Conservation (phyloP, 495 filamentous ascomycete species). For the Trichoderma asperelloides region DNA sequence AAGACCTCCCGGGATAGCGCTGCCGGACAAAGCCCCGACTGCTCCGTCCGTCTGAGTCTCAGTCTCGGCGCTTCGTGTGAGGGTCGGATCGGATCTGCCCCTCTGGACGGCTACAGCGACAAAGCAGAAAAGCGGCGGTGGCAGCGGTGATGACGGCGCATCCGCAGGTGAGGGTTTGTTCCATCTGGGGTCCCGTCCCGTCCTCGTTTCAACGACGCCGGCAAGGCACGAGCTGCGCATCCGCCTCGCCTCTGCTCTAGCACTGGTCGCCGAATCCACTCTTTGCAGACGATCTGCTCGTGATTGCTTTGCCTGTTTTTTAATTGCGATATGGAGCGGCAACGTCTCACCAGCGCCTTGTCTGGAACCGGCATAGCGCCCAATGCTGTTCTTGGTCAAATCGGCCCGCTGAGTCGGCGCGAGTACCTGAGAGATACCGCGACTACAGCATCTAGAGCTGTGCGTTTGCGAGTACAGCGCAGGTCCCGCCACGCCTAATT, state of each 20-base stretch:
- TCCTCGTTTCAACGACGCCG: neutral
- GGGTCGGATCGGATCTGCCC: neutral
- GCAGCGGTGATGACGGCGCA: neutral
- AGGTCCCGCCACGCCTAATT: neutral
- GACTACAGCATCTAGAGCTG: neutral
- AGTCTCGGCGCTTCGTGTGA: neutral
- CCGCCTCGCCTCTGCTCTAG: neutral
- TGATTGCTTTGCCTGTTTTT: neutral
- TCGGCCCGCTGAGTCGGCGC: neutral
- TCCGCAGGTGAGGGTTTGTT: neutral
- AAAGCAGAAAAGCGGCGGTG: neutral
- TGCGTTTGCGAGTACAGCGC: neutral
- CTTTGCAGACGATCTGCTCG: neutral
- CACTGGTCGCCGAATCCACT: neutral
- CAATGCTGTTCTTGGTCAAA: neutral
- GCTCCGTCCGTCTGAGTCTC: no score
- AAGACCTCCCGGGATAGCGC: neutral
- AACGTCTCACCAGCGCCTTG: constrained; percentile 4
- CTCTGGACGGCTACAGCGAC: neutral
- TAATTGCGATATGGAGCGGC: constrained; percentile 1
- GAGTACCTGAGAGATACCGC: neutral
- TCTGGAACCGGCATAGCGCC: neutral
- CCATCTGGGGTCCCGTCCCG: neutral
- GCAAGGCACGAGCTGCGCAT: neutral
- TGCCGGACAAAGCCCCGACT: neutral